Base-by-base conservation (phyloP, 2,329 filamentous ascomycete species). In the Pseudocercospora pini-densiflorae region DNA sequence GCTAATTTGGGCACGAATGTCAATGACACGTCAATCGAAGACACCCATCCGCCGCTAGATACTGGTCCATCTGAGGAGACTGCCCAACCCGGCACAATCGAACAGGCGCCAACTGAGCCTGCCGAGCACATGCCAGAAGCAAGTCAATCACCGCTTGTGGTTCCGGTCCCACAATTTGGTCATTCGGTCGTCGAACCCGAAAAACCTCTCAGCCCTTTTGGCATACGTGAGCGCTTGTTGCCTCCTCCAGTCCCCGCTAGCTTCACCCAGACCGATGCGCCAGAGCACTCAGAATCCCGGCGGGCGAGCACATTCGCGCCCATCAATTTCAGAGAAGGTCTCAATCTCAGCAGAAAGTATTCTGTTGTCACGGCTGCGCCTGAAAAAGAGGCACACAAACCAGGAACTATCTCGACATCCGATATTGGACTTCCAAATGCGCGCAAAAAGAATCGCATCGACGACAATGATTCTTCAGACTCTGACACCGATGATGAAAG, bases 261-360 rank as follows among this genome's bases (percentile, higher is more conserved):
- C 57, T 51, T 64, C 23, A 61, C 63, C 10, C 63, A 69, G 23
- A 19, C 24, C 16, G 58, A 65, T 23, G 7, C 33, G 2, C 40
- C 27, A 10, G 43, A 54, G 19, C 36, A 47, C 5, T 8, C 49
- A 5, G 51, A 49, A 24, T 59, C 66, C 40, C 73, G 76, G 31
- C 78, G 81, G 29, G 62, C 51, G 53, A 84, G 83, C 66, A 79
- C 81, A 55, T 88, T 87, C 69, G 78, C 81, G 45, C 83, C 86
- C 0, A 77, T 88, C 7, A 71, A 76, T 8, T 89, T 89, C 73
- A 82, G 81, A 68, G 78, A 79, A 40, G 82, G 80, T 59, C 73
- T 87, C 63, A 77, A 78, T 45, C 70, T 83, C 63, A 83, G 87
- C 72, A 78, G 83, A 23, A 88, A 87, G 71, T 89, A 88, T 75